Conservation (phyloP, 108 stramenopile genomes). For the Skeletonema costatum region DNA sequence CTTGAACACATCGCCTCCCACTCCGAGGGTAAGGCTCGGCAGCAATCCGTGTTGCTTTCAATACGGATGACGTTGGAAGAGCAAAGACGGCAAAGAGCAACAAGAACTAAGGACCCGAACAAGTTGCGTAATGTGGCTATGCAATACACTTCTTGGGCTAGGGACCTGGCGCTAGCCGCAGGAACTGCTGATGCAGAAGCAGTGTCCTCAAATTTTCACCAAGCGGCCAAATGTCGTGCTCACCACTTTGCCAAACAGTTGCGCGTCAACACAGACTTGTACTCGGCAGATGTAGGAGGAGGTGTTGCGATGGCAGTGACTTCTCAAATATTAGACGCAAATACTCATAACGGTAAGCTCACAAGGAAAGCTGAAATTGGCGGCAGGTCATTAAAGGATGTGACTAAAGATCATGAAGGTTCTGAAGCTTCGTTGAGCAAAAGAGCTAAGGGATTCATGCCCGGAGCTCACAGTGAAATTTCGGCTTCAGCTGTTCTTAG, state of each 20-base stretch:
- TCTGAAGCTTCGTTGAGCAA: conserved; percentile 25
- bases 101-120: conserved; percentile 71
- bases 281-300: conserved; percentile 10
- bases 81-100: conserved; percentile 67
- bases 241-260: conserved; percentile 37
- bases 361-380: not conserved
- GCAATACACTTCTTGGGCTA: conserved; percentile 84
- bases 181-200: conserved; percentile 83
- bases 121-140: conserved; percentile 71
- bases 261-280: not conserved
- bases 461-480: conserved; percentile 9
- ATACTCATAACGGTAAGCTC: conserved; percentile 24
- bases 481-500: not conserved
- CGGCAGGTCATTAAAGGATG: not conserved
- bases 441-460: conserved; percentile 37
- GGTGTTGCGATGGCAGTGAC: conserved; percentile 40
- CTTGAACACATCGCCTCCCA: conserved; percentile 86
- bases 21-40: conserved; percentile 79
- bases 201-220: conserved; percentile 66
- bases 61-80: conserved; percentile 74
- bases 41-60: conserved; percentile 68
- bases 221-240: conserved; percentile 24
- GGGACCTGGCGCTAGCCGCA: conserved; percentile 78
- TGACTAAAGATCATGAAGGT: conserved; percentile 10
- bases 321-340: conserved; percentile 44